Base-by-base conservation (phyloP, 2,329 filamentous ascomycete genomes). In the Zymoseptoria pseudotritici region DNA sequence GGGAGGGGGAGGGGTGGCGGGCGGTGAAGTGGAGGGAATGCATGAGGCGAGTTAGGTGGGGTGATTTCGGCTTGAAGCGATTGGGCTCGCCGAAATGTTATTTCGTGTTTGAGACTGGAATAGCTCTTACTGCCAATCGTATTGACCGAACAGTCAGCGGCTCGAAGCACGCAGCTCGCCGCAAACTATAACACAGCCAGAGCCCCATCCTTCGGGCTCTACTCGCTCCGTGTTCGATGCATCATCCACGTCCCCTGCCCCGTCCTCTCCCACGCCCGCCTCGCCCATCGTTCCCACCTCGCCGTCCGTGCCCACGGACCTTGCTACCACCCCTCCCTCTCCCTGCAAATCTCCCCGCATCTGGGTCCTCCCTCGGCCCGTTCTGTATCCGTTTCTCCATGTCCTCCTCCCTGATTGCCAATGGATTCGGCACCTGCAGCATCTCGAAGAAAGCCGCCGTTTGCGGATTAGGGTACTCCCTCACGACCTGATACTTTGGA, bases 391-490 rank as follows among this genome's bases (percentile, higher is more conserved):
- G 80, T 61, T 79, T 78, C 13, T 77, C 76, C 55, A 86, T 82
- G 72, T 96, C 89, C 68, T 91, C 86, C 2, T 87, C 82, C n/a
- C 77, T 85, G 1, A 88, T 83, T 67, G 88, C 81, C 79, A 87
- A 96, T 9, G 86, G 80, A 72, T 97, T 96, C 5, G 83, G 77
- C 36, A 99, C 86, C 8, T 83, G 86, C 1, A 97, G 69, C 58
- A 97, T 75, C 58, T 86, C 78, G 74, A 94, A 99, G 71, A 93
- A 97, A 2, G 79, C 75, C n/a, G 78, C 79, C 6, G 91, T 97
- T 76, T 97, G 93, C 11, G 88, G 87, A 70, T 94, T 97, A 3
- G 85, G 90, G 72, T 93, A 93, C 75, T 97, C 92, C 1, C 80
- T 77, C 4, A 69, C 64, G 17, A 59, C 63, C 56, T 65, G 62